Evolutionary conservation across 2,329 filamentous ascomycete genomes (phyloP).

Genomic region (Microascus cirrosus): DNA sequence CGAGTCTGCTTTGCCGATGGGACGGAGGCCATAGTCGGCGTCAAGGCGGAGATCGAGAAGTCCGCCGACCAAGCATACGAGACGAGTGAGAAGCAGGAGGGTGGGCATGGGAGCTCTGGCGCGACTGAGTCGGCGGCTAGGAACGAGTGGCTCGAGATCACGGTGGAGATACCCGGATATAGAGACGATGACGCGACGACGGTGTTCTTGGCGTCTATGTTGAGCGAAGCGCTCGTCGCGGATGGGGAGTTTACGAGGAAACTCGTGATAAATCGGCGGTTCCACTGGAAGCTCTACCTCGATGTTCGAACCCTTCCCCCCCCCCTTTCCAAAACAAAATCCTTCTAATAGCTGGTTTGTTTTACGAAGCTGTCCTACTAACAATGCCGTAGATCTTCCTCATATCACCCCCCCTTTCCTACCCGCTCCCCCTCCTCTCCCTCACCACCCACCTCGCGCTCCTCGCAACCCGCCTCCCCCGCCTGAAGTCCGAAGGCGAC

Average conservation of each 20-base stretch:
- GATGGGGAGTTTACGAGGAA: conserved; percentile 58
- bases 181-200: conserved; percentile 86
- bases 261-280: conserved; percentile 78
- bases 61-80: conserved; percentile 26
- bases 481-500: conserved; percentile 77
- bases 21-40: conserved; percentile 88
- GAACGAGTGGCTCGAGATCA: conserved; percentile 75
- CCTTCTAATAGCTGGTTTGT: not conserved
- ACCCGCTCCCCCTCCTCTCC: conserved; percentile 84
- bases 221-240: conserved; percentile 73
- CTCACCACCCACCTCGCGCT: conserved; percentile 90
- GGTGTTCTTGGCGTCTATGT: conserved; percentile 77
- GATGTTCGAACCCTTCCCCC: conserved; percentile 49
- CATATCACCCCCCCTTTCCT: conserved; percentile 85
- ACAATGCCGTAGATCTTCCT: conserved; percentile 60
- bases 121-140: conserved; percentile 15
- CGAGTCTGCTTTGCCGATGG: conserved; percentile 91
- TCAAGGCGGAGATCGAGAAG: conserved; percentile 89
- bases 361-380: not conserved
- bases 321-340: no score
- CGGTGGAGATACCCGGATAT: conserved; percentile 82
- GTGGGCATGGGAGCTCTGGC: conserved; percentile 24
- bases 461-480: conserved; percentile 73
- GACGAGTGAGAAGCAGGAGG: conserved; percentile 19
- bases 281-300: conserved; percentile 94